phyloP scores from a whole-genome alignment of 2,329 filamentous ascomycete species.

The Talaromyces islandicus region DNA sequence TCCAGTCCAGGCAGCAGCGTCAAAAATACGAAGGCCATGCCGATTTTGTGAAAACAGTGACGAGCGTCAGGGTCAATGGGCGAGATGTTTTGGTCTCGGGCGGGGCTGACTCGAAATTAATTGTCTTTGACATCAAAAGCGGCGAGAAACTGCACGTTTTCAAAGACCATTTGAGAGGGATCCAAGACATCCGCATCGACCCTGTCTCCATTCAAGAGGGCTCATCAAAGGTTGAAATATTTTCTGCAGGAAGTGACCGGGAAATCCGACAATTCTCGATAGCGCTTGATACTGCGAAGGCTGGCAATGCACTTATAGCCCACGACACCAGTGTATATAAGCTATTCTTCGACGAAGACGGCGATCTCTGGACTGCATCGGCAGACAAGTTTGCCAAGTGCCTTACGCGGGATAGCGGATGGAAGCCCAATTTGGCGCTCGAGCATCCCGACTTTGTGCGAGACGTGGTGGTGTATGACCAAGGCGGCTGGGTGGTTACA shows the following conservation, averaged over 20 bases:
- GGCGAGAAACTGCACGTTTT: slow-evolving; percentile 67
- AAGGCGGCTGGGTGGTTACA: slow-evolving; percentile 73
- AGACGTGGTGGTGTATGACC: slow-evolving; percentile 64
- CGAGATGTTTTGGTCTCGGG: slow-evolving; percentile 65
- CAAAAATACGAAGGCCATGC: slow-evolving; percentile 67
- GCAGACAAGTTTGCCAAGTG: slow-evolving; percentile 85
- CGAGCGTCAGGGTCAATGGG: slow-evolving; percentile 55
- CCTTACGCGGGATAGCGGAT: slow-evolving; percentile 62
- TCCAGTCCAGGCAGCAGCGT: slow-evolving; percentile 49
- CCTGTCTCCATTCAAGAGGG: slow-evolving; percentile 49
- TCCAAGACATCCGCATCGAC: slow-evolving; percentile 75
- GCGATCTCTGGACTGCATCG: slow-evolving; percentile 86
- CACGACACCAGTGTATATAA: slow-evolving; percentile 91
- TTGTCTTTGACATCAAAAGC: slow-evolving; percentile 72
- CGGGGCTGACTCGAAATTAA: slow-evolving; percentile 70
- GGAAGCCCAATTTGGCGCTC: slow-evolving; percentile 65
- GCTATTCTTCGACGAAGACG: slow-evolving; percentile 64
- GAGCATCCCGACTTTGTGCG: slow-evolving; percentile 86
- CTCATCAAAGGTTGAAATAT: slow-evolving; percentile 48
- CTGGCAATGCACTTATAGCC: slow-evolving; percentile 62
- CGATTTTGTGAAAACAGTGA: slow-evolving; percentile 85
- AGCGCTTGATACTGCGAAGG: slow-evolving; percentile 22
- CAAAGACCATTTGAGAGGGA: slow-evolving; percentile 69
- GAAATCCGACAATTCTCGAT: slow-evolving; percentile 63
- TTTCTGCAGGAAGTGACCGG: slow-evolving; percentile 75